Evolutionary conservation across 257 asterid genomes (phyloP).

Genomic region (Solanum commersonii): DNA sequence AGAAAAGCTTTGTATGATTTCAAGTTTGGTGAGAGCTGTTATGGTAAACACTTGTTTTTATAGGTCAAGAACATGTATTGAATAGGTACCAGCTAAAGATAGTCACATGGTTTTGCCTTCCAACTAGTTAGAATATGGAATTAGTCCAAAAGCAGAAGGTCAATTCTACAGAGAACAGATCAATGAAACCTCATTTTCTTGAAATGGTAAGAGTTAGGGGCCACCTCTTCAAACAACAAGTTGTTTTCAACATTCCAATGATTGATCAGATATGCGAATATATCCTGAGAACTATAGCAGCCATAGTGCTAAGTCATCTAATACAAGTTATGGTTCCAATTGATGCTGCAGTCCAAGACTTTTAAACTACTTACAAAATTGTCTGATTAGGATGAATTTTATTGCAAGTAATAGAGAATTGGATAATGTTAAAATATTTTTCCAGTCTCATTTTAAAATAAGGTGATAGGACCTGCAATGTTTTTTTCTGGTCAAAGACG

Average conservation of each 20-base stretch:
- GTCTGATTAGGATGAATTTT: background rate
- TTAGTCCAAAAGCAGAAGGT: background rate
- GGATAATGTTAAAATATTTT: background rate
- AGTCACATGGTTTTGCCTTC: background rate
- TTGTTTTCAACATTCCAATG: background rate
- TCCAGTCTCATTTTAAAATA: background rate
- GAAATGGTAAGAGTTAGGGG: background rate
- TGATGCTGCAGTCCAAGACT: background rate
- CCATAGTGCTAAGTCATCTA: background rate
- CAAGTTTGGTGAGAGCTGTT: background rate
- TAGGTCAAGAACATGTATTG: background rate
- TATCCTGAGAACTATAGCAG: background rate
- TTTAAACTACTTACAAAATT: background rate
- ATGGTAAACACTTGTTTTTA: background rate
- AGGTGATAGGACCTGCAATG: background rate
- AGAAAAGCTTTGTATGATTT: background rate
- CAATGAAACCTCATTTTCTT: background rate
- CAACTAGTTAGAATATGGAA: background rate
- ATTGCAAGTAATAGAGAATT: background rate
- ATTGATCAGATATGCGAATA: background rate
- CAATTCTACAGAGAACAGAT: background rate
- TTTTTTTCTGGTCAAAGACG: background rate
- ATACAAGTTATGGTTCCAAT: background rate
- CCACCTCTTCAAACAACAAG: background rate
- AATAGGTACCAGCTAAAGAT: background rate